Conservation (phyloP, 2,329 filamentous ascomycete species). For the Fusarium equiseti region DNA sequence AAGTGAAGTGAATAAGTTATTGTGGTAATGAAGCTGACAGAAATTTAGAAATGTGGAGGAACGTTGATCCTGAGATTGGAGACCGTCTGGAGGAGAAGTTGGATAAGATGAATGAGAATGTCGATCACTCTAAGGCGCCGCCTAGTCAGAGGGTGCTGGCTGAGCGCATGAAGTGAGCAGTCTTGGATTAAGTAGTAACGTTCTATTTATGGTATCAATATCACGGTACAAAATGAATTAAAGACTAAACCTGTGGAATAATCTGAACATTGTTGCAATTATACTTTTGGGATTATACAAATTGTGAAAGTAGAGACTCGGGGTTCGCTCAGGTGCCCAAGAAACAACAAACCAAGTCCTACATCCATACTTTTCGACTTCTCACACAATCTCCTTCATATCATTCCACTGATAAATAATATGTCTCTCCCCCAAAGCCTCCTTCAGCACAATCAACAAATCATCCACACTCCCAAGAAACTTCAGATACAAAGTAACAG, state of each 20-base stretch:
- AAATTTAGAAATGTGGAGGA: neutral
- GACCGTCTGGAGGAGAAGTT: conserved; percentile 1
- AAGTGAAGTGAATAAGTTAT: neutral
- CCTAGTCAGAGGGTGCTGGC: neutral
- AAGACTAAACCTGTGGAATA: too few relatives aligned
- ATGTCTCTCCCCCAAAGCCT: conserved; percentile 57
- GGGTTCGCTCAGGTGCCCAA: rapidly evolving
- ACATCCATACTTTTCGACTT: rapidly evolving
- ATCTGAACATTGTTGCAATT: rapidly evolving
- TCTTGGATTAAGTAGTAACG: rapidly evolving
- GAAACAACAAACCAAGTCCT: neutral
- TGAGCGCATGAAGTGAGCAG: neutral
- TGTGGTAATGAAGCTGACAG: neutral
- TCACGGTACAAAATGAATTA: too few relatives aligned
- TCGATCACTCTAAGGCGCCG: neutral
- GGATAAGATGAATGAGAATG: neutral
- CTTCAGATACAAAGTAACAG: conserved; percentile 58
- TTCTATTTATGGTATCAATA: too few relatives aligned
- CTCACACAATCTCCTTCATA: conserved; percentile 6
- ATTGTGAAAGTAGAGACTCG: too few relatives aligned
- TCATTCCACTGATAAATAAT: conserved; percentile 49
- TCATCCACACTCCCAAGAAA: conserved; percentile 60
- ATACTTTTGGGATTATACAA: too few relatives aligned
- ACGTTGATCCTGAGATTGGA: neutral
- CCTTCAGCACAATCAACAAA: conserved; percentile 59